phyloP scores from a whole-genome alignment of 192 early-diverging fungal genomes.

The Endogone sp. region DNA sequence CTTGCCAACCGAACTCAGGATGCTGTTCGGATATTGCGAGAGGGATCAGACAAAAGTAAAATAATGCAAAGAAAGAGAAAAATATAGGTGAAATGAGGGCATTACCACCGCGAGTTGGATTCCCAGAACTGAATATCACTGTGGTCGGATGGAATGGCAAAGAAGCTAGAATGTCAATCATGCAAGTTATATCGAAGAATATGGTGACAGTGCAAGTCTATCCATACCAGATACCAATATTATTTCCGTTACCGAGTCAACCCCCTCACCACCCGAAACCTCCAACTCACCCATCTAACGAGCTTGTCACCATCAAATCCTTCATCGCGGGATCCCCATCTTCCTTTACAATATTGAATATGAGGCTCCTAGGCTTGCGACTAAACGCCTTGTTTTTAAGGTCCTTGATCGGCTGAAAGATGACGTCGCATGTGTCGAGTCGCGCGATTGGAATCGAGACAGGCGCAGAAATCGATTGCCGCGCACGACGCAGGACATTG shows the following conservation, averaged over 20 bases:
- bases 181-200: background rate
- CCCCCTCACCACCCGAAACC: background rate
- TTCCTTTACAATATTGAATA: background rate
- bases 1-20: background rate
- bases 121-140: slow-evolving; percentile 1
- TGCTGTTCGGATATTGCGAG: background rate
- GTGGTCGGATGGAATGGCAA: background rate
- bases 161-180: background rate
- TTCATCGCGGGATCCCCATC: background rate
- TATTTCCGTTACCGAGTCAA: background rate
- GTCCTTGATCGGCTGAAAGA: background rate
- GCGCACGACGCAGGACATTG: background rate
- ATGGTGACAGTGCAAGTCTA: background rate
- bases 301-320: slow-evolving; percentile 4
- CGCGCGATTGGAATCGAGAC: background rate
- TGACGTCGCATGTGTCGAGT: background rate
- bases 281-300: slow-evolving; percentile 5
- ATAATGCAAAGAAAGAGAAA: background rate
- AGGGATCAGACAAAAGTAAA: background rate
- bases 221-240: background rate
- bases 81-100: background rate
- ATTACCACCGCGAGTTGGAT: background rate
- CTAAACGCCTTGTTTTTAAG: background rate
- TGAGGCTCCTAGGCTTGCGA: background rate
- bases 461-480: background rate